These are phyloP conservation scores for Venturia carpophila DNA, from an alignment of 2,329 filamentous ascomycete genomes.

Conservation along the genomic window DNA sequence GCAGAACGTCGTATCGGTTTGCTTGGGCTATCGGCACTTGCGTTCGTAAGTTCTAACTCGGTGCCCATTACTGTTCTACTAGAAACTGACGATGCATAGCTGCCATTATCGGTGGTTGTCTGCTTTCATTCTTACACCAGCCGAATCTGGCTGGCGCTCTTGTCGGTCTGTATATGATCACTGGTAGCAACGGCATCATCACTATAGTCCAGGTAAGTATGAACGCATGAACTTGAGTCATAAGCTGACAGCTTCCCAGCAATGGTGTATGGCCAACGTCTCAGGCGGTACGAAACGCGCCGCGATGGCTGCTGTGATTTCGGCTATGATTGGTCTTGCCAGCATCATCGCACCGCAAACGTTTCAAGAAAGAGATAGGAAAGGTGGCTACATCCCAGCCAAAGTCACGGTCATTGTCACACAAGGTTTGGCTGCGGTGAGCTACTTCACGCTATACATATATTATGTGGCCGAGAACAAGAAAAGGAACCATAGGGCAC, in stretches of 20 bases:
- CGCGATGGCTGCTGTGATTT: not conserved
- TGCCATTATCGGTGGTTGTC: constrained; percentile 65
- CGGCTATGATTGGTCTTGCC: not conserved
- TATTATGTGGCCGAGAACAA: constrained; percentile 8
- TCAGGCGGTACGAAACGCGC: constrained; percentile 15
- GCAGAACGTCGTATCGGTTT: constrained; percentile 43
- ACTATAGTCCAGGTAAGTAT: not conserved
- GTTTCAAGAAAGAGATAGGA: constrained; percentile 8
- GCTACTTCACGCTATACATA: not conserved
- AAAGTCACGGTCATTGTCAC: constrained; percentile 22
- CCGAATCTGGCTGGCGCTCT: constrained; percentile 1
- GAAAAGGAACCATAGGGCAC: not conserved
- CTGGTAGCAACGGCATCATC: not conserved
- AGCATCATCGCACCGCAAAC: constrained; percentile 14
- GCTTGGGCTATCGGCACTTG: constrained; percentile 37
- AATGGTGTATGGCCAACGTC: constrained; percentile 14
- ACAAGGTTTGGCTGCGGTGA: not conserved
- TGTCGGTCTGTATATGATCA: constrained; percentile 13
- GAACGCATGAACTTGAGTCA: not conserved
- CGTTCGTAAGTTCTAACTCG: not conserved
- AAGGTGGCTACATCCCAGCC: constrained; percentile 3
- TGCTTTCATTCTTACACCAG: constrained; percentile 45
- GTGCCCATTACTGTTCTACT: not conserved
- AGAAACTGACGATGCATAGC: not conserved
- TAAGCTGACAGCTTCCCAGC: not conserved